Percentiles rank a stretch among this genome's conserved stretches.
These are phyloP conservation scores for Leccinum olivaceopallidum DNA, from an alignment of 768 basidiomycete genomes.

Conservation along the genomic window DNA sequence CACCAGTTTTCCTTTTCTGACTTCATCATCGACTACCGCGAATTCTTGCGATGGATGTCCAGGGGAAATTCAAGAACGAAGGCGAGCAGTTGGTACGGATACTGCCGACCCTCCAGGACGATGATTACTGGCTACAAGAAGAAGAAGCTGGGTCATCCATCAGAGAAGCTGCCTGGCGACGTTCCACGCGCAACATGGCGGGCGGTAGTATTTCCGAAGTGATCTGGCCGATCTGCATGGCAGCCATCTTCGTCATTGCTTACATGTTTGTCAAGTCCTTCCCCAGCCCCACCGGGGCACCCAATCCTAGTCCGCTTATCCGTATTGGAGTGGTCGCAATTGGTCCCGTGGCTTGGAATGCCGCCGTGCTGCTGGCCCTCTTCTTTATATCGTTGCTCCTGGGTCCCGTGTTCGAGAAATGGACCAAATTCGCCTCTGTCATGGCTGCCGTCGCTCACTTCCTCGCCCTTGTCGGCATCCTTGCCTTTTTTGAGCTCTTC, in stretches of 20 bases:
- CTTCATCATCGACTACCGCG: slow-evolving; percentile 98
- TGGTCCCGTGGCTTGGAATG: slow-evolving; percentile 96
- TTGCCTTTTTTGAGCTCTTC: slow-evolving; percentile 96
- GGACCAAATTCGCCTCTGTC: slow-evolving; percentile 85
- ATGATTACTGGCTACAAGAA: slow-evolving; percentile 99
- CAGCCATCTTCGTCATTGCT: slow-evolving; percentile 76
- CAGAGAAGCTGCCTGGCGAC: slow-evolving; percentile 95
- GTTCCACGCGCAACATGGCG: slow-evolving; percentile 90
- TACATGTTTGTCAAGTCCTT: slow-evolving; percentile 96
- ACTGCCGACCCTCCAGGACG: slow-evolving; percentile 95
- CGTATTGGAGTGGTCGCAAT: slow-evolving; percentile 87
- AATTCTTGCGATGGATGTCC: slow-evolving; percentile 99
- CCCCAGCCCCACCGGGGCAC: slow-evolving; percentile 60
- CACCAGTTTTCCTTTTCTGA: slow-evolving; percentile 98
- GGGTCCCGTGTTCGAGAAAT: slow-evolving; percentile 85
- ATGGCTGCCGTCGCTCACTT: slow-evolving; percentile 94
- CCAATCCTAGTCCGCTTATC: slow-evolving; percentile 80
- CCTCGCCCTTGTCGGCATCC: slow-evolving; percentile 73
- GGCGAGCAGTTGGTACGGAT: slow-evolving; percentile 98
- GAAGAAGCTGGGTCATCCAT: slow-evolving; percentile 96
- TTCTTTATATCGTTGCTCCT: slow-evolving; percentile 94
- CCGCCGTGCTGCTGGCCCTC: slow-evolving; percentile 75
- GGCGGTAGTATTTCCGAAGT: slow-evolving; percentile 84
- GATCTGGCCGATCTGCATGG: slow-evolving; percentile 74
- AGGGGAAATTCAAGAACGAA: slow-evolving; percentile 96